Percentiles rank a stretch among this genome's conserved stretches.
phyloP scores from a whole-genome alignment of 2,329 filamentous ascomycete genomes.

The Dactylellina haptotyla region DNA sequence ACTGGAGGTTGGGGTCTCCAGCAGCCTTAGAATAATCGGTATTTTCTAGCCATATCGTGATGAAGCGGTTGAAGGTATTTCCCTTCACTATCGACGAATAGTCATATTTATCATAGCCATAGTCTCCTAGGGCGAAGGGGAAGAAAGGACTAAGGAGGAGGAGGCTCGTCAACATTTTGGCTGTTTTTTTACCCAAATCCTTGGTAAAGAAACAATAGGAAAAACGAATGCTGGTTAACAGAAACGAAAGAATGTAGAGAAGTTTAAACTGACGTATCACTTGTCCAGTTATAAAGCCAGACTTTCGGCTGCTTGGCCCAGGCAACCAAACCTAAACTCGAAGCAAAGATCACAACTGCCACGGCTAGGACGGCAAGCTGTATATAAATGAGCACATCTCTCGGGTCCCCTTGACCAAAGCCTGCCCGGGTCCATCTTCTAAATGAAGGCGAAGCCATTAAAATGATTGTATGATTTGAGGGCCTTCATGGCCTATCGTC shows the following conservation, averaged over 20 bases:
- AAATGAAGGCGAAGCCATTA: slow-evolving; percentile 26
- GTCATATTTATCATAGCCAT: slow-evolving; percentile 57
- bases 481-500: slow-evolving; percentile 20
- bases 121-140: slow-evolving; percentile 7
- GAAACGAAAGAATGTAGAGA: slow-evolving; percentile 36
- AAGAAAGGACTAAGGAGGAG: slow-evolving; percentile 30
- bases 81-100: slow-evolving; percentile 73
- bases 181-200: not conserved
- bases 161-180: slow-evolving; percentile 37
- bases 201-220: slow-evolving; percentile 10
- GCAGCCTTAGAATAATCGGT: slow-evolving; percentile 74
- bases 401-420: slow-evolving; percentile 16
- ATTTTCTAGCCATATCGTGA: slow-evolving; percentile 81
- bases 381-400: slow-evolving; percentile 17
- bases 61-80: slow-evolving; percentile 76
- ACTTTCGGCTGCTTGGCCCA: slow-evolving; percentile 35
- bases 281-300: slow-evolving; percentile 56
- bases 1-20: slow-evolving; percentile 70
- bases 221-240: no score
- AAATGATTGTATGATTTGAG: slow-evolving; percentile 23
- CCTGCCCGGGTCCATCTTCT: slow-evolving; percentile 9
- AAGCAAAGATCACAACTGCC: slow-evolving; percentile 32
- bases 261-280: slow-evolving; percentile 33
- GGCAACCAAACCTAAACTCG: slow-evolving; percentile 21
- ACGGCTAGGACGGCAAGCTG: slow-evolving; percentile 37